phyloP scores from a whole-genome alignment of 371 early-diverging fungal genomes.

The Saksenaea oblongispora region DNA sequence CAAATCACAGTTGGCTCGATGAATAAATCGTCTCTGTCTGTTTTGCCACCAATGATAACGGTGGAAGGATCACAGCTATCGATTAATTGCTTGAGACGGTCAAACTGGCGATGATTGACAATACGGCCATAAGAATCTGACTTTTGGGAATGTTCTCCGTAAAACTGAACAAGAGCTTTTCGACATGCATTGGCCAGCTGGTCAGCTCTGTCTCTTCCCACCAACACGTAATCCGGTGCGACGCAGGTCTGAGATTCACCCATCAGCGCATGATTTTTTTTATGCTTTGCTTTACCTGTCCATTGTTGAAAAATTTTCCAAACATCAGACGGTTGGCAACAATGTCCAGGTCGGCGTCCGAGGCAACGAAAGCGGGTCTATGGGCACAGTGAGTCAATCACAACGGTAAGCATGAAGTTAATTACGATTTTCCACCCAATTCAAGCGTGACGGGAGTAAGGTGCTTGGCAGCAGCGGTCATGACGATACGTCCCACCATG shows the following conservation, averaged over 20 bases:
- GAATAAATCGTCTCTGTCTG: conserved; percentile 56
- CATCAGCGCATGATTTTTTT: background rate
- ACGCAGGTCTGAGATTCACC: conserved; percentile 72
- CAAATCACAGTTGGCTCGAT: conserved; percentile 71
- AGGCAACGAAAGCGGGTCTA: conserved; percentile 75
- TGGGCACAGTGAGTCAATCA: background rate
- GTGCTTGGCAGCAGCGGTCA: conserved; percentile 77
- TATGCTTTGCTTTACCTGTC: conserved; percentile 61
- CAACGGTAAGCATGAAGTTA: background rate
- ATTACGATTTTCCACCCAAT: conserved; percentile 81
- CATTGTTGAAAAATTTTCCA: conserved; percentile 81
- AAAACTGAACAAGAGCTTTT: conserved; percentile 50
- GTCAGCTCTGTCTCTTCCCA: conserved; percentile 53
- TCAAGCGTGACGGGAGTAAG: conserved; percentile 85
- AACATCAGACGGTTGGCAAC: conserved; percentile 78
- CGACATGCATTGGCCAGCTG: conserved; percentile 52
- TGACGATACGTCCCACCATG: conserved; percentile 76
- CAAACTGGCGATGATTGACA: conserved; percentile 67
- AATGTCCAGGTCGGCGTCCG: conserved; percentile 62
- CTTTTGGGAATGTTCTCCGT: conserved; percentile 48
- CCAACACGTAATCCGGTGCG: conserved; percentile 84
- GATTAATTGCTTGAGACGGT: conserved; percentile 65
- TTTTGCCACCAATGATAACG: conserved; percentile 57
- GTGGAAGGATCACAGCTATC: conserved; percentile 43
- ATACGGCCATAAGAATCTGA: conserved; percentile 69